A percentile compares a stretch with the other conserved stretches of the same genome.
phyloP scores from a whole-genome alignment of 257 asterid genomes.

The Buddleja alternifolia region DNA sequence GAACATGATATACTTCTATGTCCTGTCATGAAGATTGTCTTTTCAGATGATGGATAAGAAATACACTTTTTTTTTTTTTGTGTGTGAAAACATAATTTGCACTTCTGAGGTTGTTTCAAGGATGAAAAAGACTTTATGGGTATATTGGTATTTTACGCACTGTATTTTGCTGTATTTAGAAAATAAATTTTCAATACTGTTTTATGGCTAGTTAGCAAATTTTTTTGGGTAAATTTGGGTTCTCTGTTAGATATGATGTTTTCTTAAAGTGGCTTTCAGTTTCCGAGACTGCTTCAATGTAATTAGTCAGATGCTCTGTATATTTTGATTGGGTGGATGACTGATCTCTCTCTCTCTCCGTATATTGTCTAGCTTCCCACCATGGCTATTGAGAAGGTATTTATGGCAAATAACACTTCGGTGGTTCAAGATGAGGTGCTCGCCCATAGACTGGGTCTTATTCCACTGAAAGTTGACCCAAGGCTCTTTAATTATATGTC shows the following conservation, averaged over 20 bases:
- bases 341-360: slow-evolving; percentile 20
- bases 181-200: background rate
- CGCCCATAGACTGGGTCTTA: slow-evolving; percentile 88
- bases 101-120: background rate
- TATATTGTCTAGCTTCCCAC: slow-evolving; percentile 70
- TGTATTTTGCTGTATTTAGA: background rate
- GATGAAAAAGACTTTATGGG: background rate
- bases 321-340: slow-evolving; percentile 22
- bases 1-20: background rate
- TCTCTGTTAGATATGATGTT: slow-evolving; percentile 3
- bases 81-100: too few species aligned
- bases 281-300: background rate
- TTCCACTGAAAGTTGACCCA: slow-evolving; percentile 89
- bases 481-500: slow-evolving; percentile 74
- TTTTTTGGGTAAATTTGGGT: slow-evolving; percentile 11
- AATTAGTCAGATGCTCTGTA: background rate
- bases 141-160: background rate
- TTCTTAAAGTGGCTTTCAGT: background rate
- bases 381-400: slow-evolving; percentile 94
- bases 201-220: background rate
- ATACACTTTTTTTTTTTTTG: background rate
- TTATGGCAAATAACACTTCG: slow-evolving; percentile 90
- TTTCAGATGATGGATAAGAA: background rate
- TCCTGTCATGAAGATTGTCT: slow-evolving; percentile 9
- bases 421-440: slow-evolving; percentile 97